These are phyloP conservation scores for Cyberlindnera americana DNA, from an alignment of 805 yeast genomes.

Conservation along the genomic window DNA sequence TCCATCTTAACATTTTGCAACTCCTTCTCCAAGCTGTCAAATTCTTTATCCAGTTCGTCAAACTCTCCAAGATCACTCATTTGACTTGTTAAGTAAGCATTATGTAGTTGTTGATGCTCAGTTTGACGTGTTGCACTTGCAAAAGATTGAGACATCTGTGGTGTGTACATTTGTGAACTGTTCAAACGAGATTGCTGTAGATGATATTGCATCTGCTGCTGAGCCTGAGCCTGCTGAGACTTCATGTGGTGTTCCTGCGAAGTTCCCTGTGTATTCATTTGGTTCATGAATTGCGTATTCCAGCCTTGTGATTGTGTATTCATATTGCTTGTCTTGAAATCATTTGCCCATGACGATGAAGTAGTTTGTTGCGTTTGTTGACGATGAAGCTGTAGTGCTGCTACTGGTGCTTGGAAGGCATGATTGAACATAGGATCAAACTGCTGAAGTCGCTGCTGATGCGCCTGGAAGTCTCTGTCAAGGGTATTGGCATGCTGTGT, in stretches of 20 bases:
- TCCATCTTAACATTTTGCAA: slow-evolving; percentile 14
- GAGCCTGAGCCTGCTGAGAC: slow-evolving; percentile 1
- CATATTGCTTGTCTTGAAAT: slow-evolving; percentile 19
- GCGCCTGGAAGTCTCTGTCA: slow-evolving; percentile 21
- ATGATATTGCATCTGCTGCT: slow-evolving; percentile 4
- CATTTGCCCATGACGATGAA: slow-evolving; percentile 24
- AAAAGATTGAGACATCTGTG: slow-evolving; percentile 11
- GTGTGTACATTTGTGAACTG: slow-evolving; percentile 8
- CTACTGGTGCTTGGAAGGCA: slow-evolving; percentile 9
- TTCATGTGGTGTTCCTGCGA: slow-evolving; percentile 6
- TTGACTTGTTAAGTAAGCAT: slow-evolving; percentile 12
- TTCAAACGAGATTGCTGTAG: slow-evolving; percentile 8
- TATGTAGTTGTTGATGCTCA: slow-evolving; percentile 26
- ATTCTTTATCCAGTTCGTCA: slow-evolving; percentile 18
- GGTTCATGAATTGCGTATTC: slow-evolving; percentile 21
- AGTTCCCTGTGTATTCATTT: slow-evolving; percentile 4
- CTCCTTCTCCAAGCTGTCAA: slow-evolving; percentile 16
- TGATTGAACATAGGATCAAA: slow-evolving; percentile 10
- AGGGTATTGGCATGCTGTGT: slow-evolving; percentile 15
- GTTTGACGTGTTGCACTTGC: slow-evolving; percentile 14
- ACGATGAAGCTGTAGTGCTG: slow-evolving; percentile 3
- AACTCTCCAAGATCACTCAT: slow-evolving; percentile 13
- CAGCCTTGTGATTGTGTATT: slow-evolving; percentile 13
- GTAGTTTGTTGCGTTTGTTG: slow-evolving; percentile 4
- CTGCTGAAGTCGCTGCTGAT: slow-evolving; percentile 14